Evolutionary conservation across 2,329 filamentous ascomycete species (phyloP).

Genomic region (Talaromyces amestolkiae): DNA sequence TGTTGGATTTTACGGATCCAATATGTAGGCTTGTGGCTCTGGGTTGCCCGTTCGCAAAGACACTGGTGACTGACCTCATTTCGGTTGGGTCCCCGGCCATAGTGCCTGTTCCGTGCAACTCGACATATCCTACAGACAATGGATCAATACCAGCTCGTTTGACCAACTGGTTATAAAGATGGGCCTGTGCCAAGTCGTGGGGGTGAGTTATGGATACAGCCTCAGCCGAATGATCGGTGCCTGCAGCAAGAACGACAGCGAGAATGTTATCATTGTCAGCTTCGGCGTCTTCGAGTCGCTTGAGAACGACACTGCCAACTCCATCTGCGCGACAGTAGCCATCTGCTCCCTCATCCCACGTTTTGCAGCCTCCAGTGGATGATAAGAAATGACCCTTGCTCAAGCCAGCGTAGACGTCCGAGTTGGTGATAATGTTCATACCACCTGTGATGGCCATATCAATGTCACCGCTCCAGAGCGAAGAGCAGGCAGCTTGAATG

Average conservation of each 20-base stretch:
- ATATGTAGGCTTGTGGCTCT: slow-evolving; percentile 3
- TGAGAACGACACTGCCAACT: slow-evolving; percentile 47
- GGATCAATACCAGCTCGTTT: slow-evolving; percentile 1
- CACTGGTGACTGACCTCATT: slow-evolving; percentile 28
- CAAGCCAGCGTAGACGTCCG: slow-evolving; percentile 71
- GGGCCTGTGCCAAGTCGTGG: slow-evolving; percentile 29
- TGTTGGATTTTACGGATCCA: slow-evolving; percentile 32
- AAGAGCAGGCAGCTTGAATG: slow-evolving; percentile 65
- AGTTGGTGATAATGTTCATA: slow-evolving; percentile 67
- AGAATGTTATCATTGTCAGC: slow-evolving; percentile 41
- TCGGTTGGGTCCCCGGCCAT: slow-evolving; percentile 18
- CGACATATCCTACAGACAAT: slow-evolving; percentile 29
- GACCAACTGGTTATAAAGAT: not conserved
- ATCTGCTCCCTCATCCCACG: slow-evolving; percentile 47
- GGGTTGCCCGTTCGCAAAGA: slow-evolving; percentile 7
- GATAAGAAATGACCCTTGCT: slow-evolving; percentile 46
- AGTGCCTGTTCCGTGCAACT: slow-evolving; percentile 32
- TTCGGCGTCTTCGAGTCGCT: slow-evolving; percentile 46
- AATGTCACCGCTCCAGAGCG: slow-evolving; percentile 59
- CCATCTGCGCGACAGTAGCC: slow-evolving; percentile 53
- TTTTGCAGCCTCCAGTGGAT: slow-evolving; percentile 43
- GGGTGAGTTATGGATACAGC: slow-evolving; percentile 42
- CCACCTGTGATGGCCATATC: slow-evolving; percentile 76
- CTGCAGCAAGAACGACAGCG: slow-evolving; percentile 40
- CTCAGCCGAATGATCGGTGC: slow-evolving; percentile 40